Percentiles rank a stretch among this genome's conserved stretches.
These are phyloP conservation scores for Fusarium gaditjirri DNA, from an alignment of 2,329 filamentous ascomycete genomes.

Conservation along the genomic window DNA sequence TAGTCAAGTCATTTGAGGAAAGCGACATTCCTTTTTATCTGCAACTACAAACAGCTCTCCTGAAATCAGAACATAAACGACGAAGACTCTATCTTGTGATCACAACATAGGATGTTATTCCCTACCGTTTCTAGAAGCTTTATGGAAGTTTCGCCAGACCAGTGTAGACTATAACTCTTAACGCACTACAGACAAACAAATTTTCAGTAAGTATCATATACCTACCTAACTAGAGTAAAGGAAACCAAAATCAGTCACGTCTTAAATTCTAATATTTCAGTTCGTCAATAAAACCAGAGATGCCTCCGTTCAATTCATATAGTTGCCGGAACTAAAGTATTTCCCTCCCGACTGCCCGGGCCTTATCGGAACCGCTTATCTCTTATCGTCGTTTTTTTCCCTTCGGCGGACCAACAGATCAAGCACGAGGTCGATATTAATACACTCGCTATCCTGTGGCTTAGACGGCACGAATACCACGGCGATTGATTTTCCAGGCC, in stretches of 20 bases:
- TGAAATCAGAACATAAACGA: too few relatives aligned
- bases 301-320: neutral
- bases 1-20: neutral
- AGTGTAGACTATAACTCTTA: neutral
- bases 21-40: too few relatives aligned
- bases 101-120: neutral
- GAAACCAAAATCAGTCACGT: neutral
- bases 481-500: neutral
- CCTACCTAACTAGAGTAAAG: neutral
- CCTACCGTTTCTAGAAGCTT: conserved; percentile 12
- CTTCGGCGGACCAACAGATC: conserved; percentile 17
- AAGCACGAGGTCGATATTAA: conserved; percentile 19
- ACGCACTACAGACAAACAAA: neutral
- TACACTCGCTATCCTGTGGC: conserved; percentile 20
- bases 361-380: conserved; percentile 36
- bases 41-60: neutral
- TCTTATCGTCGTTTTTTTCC: conserved; percentile 37
- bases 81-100: neutral
- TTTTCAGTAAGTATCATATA: neutral
- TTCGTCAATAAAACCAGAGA: neutral
- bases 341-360: conserved; percentile 35
- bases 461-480: conserved; percentile 9
- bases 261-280: neutral
- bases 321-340: conserved; percentile 33
- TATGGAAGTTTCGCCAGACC: neutral